Base-by-base conservation (phyloP, 345 rosid species). In the Ailanthus altissimus region DNA sequence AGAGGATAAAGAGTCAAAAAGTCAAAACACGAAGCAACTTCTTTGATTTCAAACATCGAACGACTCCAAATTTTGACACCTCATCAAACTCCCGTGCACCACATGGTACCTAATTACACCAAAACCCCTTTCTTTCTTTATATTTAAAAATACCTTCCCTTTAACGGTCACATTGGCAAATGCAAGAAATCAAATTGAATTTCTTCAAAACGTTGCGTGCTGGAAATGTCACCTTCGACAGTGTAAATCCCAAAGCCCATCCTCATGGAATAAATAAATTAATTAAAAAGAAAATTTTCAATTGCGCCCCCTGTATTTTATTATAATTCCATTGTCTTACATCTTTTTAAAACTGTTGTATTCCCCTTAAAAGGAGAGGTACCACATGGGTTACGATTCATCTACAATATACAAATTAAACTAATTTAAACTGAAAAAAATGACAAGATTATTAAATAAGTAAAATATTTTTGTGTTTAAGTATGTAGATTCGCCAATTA, bases 191-290 rank as follows among this genome's bases (percentile, higher is more conserved):
- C 20, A 1, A 77, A n/a, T 54, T 42, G 32, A 75, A 53, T 21
- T 45, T 38, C 49, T 56, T 32, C 9, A 43, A 71, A 80, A 63
- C 79, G 68, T 73, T 26, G 84, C 63, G 81, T 78, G 63, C 26
- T 45, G 79, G 75, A 73, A 78, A 65, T 78, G 88, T 67, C 84
- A 72, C 53, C 74, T 47, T 80, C 75, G 3, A 53, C 18, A 13
- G n/a, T 26, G 82, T 20, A 71, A 81, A 77, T 77, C 74, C 67
- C 78, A 38, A 78, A 38, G 73, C 78, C 45, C 7, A 56, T 18
- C 26, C 11, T 25, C 58, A 2, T 56, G 1, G 12, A 1, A n/a
- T 56, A n/a, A n/a, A n/a, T 21, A 8, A 32, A 56, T 49, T 49
- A 49, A 49, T 49, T 15, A 18, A 18, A 49, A 18, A 6, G 1